Evolutionary conservation across 1,284 basidiomycete species (phyloP).

Genomic region (Rhodofomes roseus): DNA sequence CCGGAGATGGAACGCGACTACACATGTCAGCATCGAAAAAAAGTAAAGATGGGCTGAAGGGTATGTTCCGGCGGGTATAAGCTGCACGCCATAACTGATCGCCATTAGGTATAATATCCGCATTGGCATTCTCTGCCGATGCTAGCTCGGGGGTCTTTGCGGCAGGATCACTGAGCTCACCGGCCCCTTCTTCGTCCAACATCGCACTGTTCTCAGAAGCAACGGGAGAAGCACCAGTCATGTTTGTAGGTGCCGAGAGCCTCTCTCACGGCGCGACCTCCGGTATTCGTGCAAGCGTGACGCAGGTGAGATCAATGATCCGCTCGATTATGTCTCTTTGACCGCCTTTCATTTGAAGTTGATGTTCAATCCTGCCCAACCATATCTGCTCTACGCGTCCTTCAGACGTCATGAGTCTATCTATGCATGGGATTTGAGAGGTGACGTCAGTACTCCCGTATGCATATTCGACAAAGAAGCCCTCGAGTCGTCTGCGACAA

Average conservation of each 20-base stretch:
- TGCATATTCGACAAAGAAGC: slow-evolving; percentile 28
- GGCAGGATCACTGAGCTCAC: slow-evolving; percentile 59
- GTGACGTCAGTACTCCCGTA: slow-evolving; percentile 49
- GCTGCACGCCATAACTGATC: not conserved
- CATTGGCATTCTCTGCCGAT: slow-evolving; percentile 73
- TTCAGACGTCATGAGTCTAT: slow-evolving; percentile 67
- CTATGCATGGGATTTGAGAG: slow-evolving; percentile 78
- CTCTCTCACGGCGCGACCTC: slow-evolving; percentile 18
- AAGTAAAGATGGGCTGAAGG: slow-evolving; percentile 83
- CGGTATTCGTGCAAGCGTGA: slow-evolving; percentile 58
- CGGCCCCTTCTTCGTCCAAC: slow-evolving; percentile 50
- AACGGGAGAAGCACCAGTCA: slow-evolving; percentile 48
- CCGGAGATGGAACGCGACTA: slow-evolving; percentile 72
- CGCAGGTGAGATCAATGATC: slow-evolving; percentile 50
- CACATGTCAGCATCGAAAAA: slow-evolving; percentile 76
- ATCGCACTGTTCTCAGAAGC: slow-evolving; percentile 75
- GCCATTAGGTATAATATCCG: slow-evolving; percentile 74
- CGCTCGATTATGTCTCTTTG: not conserved
- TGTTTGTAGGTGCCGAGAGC: slow-evolving; percentile 49
- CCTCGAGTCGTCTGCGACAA: slow-evolving; percentile 7
- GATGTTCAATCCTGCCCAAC: slow-evolving; percentile 71
- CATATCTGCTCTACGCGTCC: slow-evolving; percentile 74
- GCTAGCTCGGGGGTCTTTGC: slow-evolving; percentile 61
- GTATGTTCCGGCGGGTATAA: slow-evolving; percentile 34
- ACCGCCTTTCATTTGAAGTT: slow-evolving; percentile 46